Conservation (phyloP, 345 rosid genomes). For the Geranium brycei region DNA sequence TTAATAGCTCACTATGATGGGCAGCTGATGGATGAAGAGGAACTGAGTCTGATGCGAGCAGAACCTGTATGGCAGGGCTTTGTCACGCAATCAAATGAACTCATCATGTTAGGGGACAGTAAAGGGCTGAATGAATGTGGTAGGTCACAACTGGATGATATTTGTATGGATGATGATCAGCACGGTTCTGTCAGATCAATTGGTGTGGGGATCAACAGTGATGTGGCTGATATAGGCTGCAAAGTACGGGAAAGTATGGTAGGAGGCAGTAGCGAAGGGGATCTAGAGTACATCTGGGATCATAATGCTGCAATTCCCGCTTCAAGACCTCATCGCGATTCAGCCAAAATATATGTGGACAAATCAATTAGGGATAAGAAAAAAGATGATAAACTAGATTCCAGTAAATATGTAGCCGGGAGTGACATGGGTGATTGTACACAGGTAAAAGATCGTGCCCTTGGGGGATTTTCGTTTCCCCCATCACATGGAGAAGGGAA, state of each 20-base stretch:
- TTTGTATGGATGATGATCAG: conserved; percentile 67
- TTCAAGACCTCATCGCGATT: conserved; percentile 34
- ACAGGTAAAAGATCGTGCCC: conserved; percentile 37
- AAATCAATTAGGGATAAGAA: conserved; percentile 32
- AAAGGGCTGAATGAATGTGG: conserved; percentile 37
- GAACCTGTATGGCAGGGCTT: conserved; percentile 98
- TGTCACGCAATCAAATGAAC: conserved; percentile 73
- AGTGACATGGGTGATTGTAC: conserved; percentile 35
- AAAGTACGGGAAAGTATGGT: conserved; percentile 77
- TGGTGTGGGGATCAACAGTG: conserved; percentile 90
- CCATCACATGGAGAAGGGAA: conserved; percentile 57
- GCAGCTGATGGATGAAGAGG: conserved; percentile 74
- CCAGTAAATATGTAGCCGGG: conserved; percentile 21
- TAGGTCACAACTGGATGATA: conserved; percentile 39
- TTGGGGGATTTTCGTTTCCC: conserved; percentile 66
- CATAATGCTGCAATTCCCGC: conserved; percentile 45
- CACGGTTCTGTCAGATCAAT: conserved; percentile 91
- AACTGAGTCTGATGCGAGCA: conserved; percentile 55
- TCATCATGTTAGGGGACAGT: conserved; percentile 44
- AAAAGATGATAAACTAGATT: conserved; percentile 16
- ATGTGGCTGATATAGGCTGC: conserved; percentile 89
- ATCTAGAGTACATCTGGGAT: conserved; percentile 63
- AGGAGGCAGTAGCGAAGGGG: conserved; percentile 90
- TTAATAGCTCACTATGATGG: conserved; percentile 66
- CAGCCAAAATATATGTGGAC: conserved; percentile 41